Conservation (phyloP, 2,329 filamentous ascomycete species). For the Trichoderma oligosporum region DNA sequence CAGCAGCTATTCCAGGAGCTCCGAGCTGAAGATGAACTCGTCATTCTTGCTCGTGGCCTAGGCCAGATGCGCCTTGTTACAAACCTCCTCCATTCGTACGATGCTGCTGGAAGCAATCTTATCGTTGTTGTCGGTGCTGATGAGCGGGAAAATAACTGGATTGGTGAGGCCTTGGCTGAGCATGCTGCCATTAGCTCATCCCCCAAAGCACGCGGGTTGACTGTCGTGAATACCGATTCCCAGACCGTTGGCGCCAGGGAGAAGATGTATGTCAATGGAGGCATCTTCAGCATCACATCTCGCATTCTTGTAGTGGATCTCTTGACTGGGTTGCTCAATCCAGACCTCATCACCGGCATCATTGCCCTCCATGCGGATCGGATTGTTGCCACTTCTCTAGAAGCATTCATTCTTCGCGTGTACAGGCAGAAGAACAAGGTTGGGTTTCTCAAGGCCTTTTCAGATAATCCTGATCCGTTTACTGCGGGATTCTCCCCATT, state of each 20-base stretch:
- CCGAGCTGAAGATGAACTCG: constrained; percentile 85
- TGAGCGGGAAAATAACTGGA: constrained; percentile 92
- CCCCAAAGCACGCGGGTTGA: constrained; percentile 77
- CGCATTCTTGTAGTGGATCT: constrained; percentile 93
- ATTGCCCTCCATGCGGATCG: constrained; percentile 86
- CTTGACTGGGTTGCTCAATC: constrained; percentile 74
- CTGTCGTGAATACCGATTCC: constrained; percentile 89
- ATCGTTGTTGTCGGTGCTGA: constrained; percentile 86
- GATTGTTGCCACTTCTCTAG: constrained; percentile 78
- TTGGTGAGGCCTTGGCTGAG: constrained; percentile 92
- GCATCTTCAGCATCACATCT: constrained; percentile 93
- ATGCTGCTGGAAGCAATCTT: constrained; percentile 90
- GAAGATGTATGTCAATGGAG: constrained; percentile 85
- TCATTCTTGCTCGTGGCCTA: constrained; percentile 85
- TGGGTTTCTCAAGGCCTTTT: constrained; percentile 94
- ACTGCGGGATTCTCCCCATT: constrained; percentile 83
- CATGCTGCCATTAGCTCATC: constrained; percentile 87
- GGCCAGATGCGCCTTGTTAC: constrained; percentile 88
- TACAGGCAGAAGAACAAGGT: constrained; percentile 92
- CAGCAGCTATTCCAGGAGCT: constrained; percentile 92
- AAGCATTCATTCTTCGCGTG: constrained; percentile 92
- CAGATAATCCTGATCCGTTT: constrained; percentile 88
- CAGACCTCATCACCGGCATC: constrained; percentile 81
- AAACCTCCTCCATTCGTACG: constrained; percentile 95
- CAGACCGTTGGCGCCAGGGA: constrained; percentile 83